Percentiles rank a stretch among this genome's conserved stretches.
Evolutionary conservation across 2,329 filamentous ascomycete species (phyloP).

Genomic region (Xylaria sp.): DNA sequence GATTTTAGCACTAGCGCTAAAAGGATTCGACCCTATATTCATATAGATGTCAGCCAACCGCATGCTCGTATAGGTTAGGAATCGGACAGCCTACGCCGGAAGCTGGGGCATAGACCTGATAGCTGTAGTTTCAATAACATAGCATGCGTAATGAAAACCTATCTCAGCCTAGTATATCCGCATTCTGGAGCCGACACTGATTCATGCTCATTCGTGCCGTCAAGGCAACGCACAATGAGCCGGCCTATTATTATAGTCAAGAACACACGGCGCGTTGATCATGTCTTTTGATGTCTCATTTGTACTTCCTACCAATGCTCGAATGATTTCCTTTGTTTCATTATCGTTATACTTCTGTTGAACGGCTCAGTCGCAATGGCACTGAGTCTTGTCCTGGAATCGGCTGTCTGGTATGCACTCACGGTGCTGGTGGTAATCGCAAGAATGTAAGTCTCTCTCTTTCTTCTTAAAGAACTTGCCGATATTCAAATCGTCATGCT

Average conservation of each 20-base stretch:
- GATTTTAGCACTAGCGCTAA: constrained; percentile 8
- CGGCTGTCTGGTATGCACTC: constrained; percentile 52
- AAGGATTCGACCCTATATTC: not conserved
- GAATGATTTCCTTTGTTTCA: not conserved
- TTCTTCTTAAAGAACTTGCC: not conserved
- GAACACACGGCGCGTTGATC: not conserved
- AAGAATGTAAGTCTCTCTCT: constrained; percentile 52
- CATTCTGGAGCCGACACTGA: not conserved
- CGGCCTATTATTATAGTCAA: not conserved
- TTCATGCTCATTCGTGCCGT: not conserved
- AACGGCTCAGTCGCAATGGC: constrained; percentile 53
- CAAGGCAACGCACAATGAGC: not conserved
- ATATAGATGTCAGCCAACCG: constrained; percentile 1
- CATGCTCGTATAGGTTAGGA: not conserved
- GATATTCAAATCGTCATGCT: not conserved
- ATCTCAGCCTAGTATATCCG: not conserved
- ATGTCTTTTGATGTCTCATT: not conserved
- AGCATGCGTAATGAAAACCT: not conserved
- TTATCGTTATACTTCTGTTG: not conserved
- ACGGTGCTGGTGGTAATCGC: constrained; percentile 52
- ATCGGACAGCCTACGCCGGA: not conserved
- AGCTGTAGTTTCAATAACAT: not conserved
- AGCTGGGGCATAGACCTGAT: not conserved
- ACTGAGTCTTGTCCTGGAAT: constrained; percentile 39
- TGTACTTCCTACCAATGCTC: not conserved